Base-by-base conservation (phyloP, 2,329 filamentous ascomycete genomes). In the Colletotrichum ledebouriae region DNA sequence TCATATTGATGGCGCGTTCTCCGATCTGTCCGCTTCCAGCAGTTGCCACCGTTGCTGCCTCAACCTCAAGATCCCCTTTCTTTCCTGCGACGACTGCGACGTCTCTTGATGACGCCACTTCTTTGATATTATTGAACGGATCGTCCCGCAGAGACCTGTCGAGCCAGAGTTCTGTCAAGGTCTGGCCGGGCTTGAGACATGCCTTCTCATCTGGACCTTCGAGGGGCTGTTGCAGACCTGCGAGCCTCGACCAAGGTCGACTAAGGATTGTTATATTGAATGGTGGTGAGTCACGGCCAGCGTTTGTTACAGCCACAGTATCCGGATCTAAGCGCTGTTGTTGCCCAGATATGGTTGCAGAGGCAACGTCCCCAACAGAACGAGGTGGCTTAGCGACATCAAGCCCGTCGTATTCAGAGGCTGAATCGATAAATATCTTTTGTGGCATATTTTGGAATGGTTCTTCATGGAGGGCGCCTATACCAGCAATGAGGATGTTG, bases 71-170 rank as follows among this genome's bases (percentile, higher is more conserved):
- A 25, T n/a, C 49, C 49, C 10, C 12, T 52, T 29, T 29, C 6
- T 29, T 29, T 29, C 29, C 29, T 52, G 44, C 17, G 44, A n/a
- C 20, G 13, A 9, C 17, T 13, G 22, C 17, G 10, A 3, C 46
- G 25, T 49, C 4, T 13, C 20, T 22, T 22, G 13, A 20, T 25
- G 9, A 10, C 11, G 39, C 53, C 44, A 59, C 42, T 25, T 10
- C 12, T 15, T 17, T 22, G 22, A 59, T 59, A 29, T 37, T 17
- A 41, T 59, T 46, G n/a, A 59, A 59, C 15, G 56, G 56, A 6
- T 59, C 56, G 37, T 37, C 42, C 20, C n/a, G 20, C 10, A 37
- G 20, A 5, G 56, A 9, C 9, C n/a, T 22, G 1, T 25, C 29
- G 17, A 59, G 42, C 56, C 56, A 59, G n/a, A 9, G 41, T 6